These are phyloP conservation scores for Heliosperma pusillum DNA, from an alignment of 148 eudicot species.

Conservation along the genomic window DNA sequence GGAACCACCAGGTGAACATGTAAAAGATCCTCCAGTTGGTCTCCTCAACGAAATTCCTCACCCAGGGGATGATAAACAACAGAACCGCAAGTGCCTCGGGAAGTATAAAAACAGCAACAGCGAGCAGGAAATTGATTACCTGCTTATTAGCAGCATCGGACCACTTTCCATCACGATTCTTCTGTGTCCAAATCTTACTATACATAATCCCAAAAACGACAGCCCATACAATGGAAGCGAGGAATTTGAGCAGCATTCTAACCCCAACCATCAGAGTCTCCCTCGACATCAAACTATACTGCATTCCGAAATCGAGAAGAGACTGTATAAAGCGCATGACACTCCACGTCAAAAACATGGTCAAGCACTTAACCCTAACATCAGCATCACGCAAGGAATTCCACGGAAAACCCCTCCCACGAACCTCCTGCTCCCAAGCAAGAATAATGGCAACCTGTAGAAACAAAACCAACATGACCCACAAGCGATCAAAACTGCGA, in stretches of 20 bases:
- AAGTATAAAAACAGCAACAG: conserved; percentile 47
- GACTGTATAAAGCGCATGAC: conserved; percentile 70
- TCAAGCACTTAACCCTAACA: conserved; percentile 66
- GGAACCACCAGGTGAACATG: conserved; percentile 90
- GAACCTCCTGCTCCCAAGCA: conserved; percentile 56
- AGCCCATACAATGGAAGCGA: conserved; percentile 62
- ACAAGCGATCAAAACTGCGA: conserved; percentile 77
- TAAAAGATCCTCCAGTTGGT: conserved; percentile 82
- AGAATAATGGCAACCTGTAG: conserved; percentile 74
- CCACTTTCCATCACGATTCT: conserved; percentile 44
- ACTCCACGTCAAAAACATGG: conserved; percentile 81
- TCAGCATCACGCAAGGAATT: conserved; percentile 42
- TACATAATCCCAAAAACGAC: conserved; percentile 59
- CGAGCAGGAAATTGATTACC: conserved; percentile 51
- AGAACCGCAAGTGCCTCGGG: conserved; percentile 70
- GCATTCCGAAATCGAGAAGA: conserved; percentile 65
- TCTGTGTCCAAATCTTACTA: conserved; percentile 59
- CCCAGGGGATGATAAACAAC: conserved; percentile 72
- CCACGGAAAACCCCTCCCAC: conserved; percentile 56
- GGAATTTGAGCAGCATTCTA: conserved; percentile 67
- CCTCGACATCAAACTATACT: conserved; percentile 69
- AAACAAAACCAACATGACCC: conserved; percentile 84
- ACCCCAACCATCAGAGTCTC: conserved; percentile 70
- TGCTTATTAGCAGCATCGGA: conserved; percentile 43
- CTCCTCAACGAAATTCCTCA: conserved; percentile 72